phyloP scores from a whole-genome alignment of 306 rosid species.

The Trifolium subterraneum region DNA sequence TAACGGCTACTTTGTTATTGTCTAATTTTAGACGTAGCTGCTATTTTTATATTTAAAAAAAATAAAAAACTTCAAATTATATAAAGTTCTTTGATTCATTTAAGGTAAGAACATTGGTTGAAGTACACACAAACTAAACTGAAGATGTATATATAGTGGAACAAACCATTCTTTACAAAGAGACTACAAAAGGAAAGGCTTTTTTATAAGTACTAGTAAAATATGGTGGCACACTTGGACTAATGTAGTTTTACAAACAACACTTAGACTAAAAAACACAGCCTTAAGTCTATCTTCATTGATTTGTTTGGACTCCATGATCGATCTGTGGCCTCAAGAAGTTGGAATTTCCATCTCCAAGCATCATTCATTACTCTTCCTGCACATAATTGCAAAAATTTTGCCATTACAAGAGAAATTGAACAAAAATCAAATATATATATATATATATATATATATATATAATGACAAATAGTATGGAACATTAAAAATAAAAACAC shows the following conservation, averaged over 20 bases:
- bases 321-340: not conserved
- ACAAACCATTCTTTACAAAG: not conserved
- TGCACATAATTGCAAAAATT: not conserved
- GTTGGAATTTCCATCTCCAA: not conserved
- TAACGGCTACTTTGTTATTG: no score
- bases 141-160: not conserved
- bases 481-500: not conserved
- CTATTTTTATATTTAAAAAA: no score
- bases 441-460: no score
- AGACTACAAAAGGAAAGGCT: not conserved
- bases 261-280: not conserved
- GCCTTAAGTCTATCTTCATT: not conserved
- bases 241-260: not conserved
- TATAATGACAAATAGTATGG: not conserved
- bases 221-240: not conserved
- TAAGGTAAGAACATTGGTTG: no score
- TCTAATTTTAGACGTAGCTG: no score
- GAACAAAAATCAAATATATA: not conserved
- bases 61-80: no score
- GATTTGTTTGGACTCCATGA: not conserved
- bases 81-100: no score
- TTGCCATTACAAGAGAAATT: not conserved
- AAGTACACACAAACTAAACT: not conserved
- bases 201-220: not conserved
- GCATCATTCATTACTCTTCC: not conserved